Conservation (phyloP, 805 yeast species). For the Brettanomyces nanus region DNA sequence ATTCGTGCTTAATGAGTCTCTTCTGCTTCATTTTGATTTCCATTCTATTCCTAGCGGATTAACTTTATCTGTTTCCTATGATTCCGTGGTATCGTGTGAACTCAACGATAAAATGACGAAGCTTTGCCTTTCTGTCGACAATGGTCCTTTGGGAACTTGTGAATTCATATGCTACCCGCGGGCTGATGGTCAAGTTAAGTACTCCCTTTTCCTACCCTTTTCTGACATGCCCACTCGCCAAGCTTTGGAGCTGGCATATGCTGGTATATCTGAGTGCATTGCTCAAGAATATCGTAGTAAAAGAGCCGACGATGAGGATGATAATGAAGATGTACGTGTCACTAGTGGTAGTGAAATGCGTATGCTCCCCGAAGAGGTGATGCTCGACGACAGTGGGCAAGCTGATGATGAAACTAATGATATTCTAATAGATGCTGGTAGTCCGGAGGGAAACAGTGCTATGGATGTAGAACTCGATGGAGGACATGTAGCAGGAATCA, state of each 20-base stretch:
- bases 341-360: conserved; percentile 1
- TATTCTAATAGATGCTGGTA: conserved; percentile 8
- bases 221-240: conserved; percentile 8
- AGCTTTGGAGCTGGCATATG: conserved; percentile 14
- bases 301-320: conserved; percentile 9
- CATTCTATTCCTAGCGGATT: conserved; percentile 4
- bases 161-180: conserved; percentile 11
- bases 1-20: conserved; percentile 17
- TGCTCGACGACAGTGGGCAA: conserved; percentile 19
- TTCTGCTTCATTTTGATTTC: conserved; percentile 13
- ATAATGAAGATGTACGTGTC: conserved; percentile 1
- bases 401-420: conserved; percentile 22
- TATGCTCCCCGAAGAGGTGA: conserved; percentile 8
- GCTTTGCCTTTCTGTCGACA: conserved; percentile 4
- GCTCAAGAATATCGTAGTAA: neutral
- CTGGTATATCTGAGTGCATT: conserved; percentile 17
- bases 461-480: conserved; percentile 23
- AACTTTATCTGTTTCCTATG: conserved; percentile 13
- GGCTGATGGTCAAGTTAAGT: conserved; percentile 3
- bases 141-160: conserved; percentile 1
- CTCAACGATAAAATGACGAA: conserved; percentile 12
- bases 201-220: conserved; percentile 19
- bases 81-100: conserved; percentile 13
- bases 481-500: conserved; percentile 14
- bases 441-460: conserved; percentile 14